Percentiles rank a stretch among this genome's conserved stretches.
These are phyloP conservation scores for Hawksworthiomyces lignivorus DNA, from an alignment of 2,329 filamentous ascomycete species.

Conservation along the genomic window DNA sequence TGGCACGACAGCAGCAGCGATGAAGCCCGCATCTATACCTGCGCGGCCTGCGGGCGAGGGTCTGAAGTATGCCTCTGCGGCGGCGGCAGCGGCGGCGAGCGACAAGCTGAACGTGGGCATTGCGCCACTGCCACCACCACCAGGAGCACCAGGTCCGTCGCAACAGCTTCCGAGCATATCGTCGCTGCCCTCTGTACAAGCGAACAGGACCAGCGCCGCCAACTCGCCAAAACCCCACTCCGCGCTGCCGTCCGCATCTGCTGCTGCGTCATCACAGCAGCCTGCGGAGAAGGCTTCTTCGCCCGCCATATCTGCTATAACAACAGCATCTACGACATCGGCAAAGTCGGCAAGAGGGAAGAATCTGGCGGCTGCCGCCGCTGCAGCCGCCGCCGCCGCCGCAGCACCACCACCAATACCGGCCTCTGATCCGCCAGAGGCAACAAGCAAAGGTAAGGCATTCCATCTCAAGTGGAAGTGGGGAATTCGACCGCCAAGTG, in stretches of 20 bases:
- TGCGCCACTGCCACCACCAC: slow-evolving; percentile 84
- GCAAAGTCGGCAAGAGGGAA: slow-evolving; percentile 36
- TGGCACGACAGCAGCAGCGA: slow-evolving; percentile 40
- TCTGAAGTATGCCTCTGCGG: slow-evolving; percentile 93
- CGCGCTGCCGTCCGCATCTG: slow-evolving; percentile 36
- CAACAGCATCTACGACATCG: slow-evolving; percentile 15
- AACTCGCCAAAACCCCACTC: slow-evolving; percentile 45
- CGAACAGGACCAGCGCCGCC: slow-evolving; percentile 48
- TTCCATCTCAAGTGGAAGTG: too few species aligned
- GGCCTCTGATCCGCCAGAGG: slow-evolving; percentile 33
- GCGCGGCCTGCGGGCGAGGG: slow-evolving; percentile 80
- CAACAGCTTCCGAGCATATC: slow-evolving; percentile 30
- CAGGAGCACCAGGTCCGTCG: slow-evolving; percentile 42
- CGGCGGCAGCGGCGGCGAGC: slow-evolving; percentile 83
- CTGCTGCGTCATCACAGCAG: slow-evolving; percentile 21
- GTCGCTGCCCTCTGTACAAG: slow-evolving; percentile 43
- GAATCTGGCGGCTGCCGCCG: slow-evolving; percentile 14
- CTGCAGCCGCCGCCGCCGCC: slow-evolving; percentile 12
- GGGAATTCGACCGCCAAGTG: too few species aligned
- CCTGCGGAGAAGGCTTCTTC: slow-evolving; percentile 23
- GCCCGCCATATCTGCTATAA: slow-evolving; percentile 19
- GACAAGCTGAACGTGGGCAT: slow-evolving; percentile 87
- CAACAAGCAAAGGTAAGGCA: slow-evolving; percentile 2
- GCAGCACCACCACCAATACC: slow-evolving; percentile 13
- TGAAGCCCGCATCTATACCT: slow-evolving; percentile 90